phyloP scores from a whole-genome alignment of 2,329 filamentous ascomycete species.

The Alternaria solani region DNA sequence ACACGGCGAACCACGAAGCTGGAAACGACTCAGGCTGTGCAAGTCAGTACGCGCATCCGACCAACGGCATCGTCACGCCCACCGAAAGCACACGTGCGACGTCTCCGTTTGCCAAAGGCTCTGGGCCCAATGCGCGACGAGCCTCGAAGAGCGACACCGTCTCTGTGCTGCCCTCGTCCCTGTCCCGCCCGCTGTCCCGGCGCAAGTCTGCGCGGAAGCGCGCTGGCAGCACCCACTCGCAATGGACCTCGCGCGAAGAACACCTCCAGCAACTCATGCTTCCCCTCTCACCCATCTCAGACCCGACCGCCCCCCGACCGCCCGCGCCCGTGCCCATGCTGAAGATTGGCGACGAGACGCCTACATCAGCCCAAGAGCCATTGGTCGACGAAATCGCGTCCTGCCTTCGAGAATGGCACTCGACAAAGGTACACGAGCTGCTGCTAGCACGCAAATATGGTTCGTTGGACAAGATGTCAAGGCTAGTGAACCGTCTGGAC shows the following conservation, averaged over 20 bases:
- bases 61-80: conserved; percentile 50
- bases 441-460: conserved; percentile 83
- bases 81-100: conserved; percentile 48
- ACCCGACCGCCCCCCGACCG: conserved; percentile 76
- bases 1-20: conserved; percentile 22
- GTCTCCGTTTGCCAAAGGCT: conserved; percentile 31
- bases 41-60: conserved; percentile 37
- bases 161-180: conserved; percentile 34
- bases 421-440: conserved; percentile 92
- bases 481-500: conserved; percentile 83
- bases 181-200: conserved; percentile 38
- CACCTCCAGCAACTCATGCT: conserved; percentile 50
- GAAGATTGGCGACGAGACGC: conserved; percentile 96
- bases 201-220: conserved; percentile 44
- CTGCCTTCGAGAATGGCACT: conserved; percentile 97
- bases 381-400: conserved; percentile 97
- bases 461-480: conserved; percentile 80
- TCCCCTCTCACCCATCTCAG: conserved; percentile 54
- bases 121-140: conserved; percentile 23
- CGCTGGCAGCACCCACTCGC: conserved; percentile 46
- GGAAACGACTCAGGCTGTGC: conserved; percentile 26
- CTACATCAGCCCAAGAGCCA: conserved; percentile 86
- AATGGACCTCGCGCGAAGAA: conserved; percentile 51
- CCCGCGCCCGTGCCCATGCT: conserved; percentile 95
- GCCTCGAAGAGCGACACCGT: conserved; percentile 38